A percentile compares a stretch with the other conserved stretches of the same genome.
These are phyloP conservation scores for Marsdenia floribunda DNA, from an alignment of 257 asterid genomes.

Conservation along the genomic window DNA sequence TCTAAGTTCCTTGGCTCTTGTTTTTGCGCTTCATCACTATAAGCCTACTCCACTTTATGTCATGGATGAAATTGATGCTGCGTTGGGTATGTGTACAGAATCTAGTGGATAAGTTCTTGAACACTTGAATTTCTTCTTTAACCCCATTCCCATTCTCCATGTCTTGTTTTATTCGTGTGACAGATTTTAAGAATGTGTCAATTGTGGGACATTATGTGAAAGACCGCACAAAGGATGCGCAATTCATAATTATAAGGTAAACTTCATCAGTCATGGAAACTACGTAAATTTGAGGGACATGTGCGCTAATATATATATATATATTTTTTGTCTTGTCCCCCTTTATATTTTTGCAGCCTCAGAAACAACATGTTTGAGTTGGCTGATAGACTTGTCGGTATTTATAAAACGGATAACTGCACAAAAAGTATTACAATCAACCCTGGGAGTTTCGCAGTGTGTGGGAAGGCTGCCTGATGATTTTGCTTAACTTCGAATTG, in stretches of 20 bases:
- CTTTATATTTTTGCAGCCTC: slow-evolving; percentile 45
- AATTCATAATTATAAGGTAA: slow-evolving; percentile 90
- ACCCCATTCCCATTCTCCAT: not conserved
- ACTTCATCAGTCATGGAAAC: not conserved
- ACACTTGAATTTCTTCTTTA: not conserved
- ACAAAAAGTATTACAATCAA: slow-evolving; percentile 90
- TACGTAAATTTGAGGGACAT: not conserved
- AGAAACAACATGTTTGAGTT: slow-evolving; percentile 94
- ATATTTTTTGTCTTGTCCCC: slow-evolving; percentile 3
- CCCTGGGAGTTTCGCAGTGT: slow-evolving; percentile 85
- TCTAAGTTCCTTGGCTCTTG: slow-evolving; percentile 94
- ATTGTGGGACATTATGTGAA: slow-evolving; percentile 97
- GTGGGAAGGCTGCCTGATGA: slow-evolving; percentile 52
- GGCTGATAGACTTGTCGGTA: slow-evolving; percentile 92
- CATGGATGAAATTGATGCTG: slow-evolving; percentile 98
- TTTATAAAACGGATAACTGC: slow-evolving; percentile 95
- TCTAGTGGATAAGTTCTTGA: not conserved
- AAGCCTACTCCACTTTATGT: slow-evolving; percentile 98
- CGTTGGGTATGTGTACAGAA: slow-evolving; percentile 51
- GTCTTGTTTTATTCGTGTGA: not conserved
- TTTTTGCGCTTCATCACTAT: slow-evolving; percentile 96
- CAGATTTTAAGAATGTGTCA: slow-evolving; percentile 97
- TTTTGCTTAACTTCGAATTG: slow-evolving; percentile 9
- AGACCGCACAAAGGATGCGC: slow-evolving; percentile 99
- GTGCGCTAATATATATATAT: not conserved